Percentiles rank a stretch among this genome's conserved stretches.
Conservation (phyloP, 106 monocot species). For the Amphibolis antarctica region DNA sequence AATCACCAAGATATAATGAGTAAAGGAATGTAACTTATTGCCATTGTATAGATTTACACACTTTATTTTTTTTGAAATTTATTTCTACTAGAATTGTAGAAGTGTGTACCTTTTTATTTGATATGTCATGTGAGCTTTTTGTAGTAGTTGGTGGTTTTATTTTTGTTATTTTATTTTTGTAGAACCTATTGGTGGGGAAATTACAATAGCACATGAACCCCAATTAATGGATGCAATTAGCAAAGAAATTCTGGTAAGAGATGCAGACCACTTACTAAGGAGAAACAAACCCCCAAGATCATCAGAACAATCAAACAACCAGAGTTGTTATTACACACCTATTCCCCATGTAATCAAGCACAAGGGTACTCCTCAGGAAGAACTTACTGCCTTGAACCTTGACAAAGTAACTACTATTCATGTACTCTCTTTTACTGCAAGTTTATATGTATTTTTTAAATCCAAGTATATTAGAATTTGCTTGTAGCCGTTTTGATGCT, state of each 20-base stretch:
- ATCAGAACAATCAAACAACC: slow-evolving; percentile 19
- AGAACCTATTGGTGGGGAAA: slow-evolving; percentile 84
- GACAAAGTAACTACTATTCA: slow-evolving; percentile 60
- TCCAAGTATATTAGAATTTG: not conserved
- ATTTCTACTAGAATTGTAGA: too few relatives aligned
- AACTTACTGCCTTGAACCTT: slow-evolving; percentile 77
- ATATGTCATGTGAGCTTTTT: too few relatives aligned
- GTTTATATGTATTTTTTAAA: not conserved
- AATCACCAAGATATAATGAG: too few relatives aligned
- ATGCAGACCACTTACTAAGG: slow-evolving; percentile 45
- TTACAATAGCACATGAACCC: slow-evolving; percentile 53
- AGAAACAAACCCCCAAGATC: slow-evolving; percentile 30
- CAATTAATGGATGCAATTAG: slow-evolving; percentile 32
- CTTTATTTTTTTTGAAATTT: too few relatives aligned
- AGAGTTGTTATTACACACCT: slow-evolving; percentile 59
- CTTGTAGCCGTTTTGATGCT: not conserved
- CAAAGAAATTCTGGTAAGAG: slow-evolving; percentile 36
- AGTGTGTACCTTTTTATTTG: too few relatives aligned
- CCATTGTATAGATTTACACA: too few relatives aligned
- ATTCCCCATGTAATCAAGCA: slow-evolving; percentile 65
- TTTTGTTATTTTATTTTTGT: slow-evolving; percentile 6
- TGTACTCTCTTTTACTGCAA: not conserved
- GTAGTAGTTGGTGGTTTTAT: too few relatives aligned
- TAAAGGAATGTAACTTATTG: too few relatives aligned
- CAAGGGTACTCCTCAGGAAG: slow-evolving; percentile 37